Conservation (phyloP, 495 filamentous ascomycete genomes). For the Neurospora cerealis region DNA sequence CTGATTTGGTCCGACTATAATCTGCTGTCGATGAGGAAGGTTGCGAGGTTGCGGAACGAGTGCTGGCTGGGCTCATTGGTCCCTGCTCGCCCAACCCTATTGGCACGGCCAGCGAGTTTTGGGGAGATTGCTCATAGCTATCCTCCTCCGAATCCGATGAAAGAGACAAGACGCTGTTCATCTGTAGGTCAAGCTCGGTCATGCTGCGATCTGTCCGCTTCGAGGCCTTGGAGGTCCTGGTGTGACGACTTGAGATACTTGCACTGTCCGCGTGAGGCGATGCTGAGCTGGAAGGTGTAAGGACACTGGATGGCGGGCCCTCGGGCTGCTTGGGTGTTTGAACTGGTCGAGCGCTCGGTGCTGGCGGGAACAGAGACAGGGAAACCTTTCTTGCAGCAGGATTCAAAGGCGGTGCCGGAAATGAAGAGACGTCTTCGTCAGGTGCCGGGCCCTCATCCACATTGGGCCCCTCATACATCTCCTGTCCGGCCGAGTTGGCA, state of each 20-base stretch:
- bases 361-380: slow-evolving; percentile 12
- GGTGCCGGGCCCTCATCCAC: neutral
- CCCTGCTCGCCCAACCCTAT: slow-evolving; percentile 16
- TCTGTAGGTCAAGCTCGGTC: slow-evolving; percentile 33
- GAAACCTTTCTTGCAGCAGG: slow-evolving; percentile 3
- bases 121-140: slow-evolving; percentile 17
- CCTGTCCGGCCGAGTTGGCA: slow-evolving; percentile 27
- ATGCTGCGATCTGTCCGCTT: slow-evolving; percentile 32
- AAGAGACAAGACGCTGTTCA: slow-evolving; percentile 37
- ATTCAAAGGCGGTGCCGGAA: slow-evolving; percentile 5
- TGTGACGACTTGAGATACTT: slow-evolving; percentile 41
- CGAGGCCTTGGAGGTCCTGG: slow-evolving; percentile 39
- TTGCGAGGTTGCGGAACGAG: slow-evolving; percentile 17
- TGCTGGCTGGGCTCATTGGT: slow-evolving; percentile 17
- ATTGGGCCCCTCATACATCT: slow-evolving; percentile 3
- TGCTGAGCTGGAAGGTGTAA: slow-evolving; percentile 10
- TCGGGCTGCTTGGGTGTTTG: slow-evolving; percentile 13
- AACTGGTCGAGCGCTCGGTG: neutral
- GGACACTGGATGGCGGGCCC: neutral
- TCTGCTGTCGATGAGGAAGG: slow-evolving; percentile 1
- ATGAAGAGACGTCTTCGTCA: slow-evolving; percentile 1
- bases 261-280: slow-evolving; percentile 28
- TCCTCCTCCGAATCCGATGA: slow-evolving; percentile 41
- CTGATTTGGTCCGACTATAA: slow-evolving; percentile 5
- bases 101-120: slow-evolving; percentile 15